Conservation (phyloP, 306 rosid genomes). For the Casuarina glauca region DNA sequence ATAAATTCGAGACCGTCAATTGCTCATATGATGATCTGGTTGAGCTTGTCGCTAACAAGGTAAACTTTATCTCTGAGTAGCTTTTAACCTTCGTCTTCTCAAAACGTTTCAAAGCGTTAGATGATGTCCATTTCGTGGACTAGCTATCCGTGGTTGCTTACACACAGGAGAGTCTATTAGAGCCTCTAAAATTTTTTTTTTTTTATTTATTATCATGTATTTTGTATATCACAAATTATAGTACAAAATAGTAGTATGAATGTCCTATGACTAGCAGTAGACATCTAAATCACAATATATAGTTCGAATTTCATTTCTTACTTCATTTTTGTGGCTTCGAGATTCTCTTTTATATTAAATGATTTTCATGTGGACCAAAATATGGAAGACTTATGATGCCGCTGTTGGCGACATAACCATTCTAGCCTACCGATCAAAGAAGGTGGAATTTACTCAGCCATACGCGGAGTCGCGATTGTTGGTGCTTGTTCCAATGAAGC, state of each 20-base stretch:
- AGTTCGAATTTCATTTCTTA: no score
- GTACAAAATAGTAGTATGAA: no score
- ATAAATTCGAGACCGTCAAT: not conserved
- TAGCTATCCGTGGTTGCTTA: no score
- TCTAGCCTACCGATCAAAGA: constrained; percentile 6
- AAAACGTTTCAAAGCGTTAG: not conserved
- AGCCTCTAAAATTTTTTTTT: no score
- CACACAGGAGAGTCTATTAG: no score
- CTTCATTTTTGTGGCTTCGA: not conserved
- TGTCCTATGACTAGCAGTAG: no score
- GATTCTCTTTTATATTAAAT: not conserved
- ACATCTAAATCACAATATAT: no score
- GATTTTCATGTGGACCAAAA: constrained; percentile 2
- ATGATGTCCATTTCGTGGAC: not conserved
- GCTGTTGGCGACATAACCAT: constrained; percentile 36
- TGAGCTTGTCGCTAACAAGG: constrained; percentile 25
- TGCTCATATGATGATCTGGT: constrained; percentile 18
- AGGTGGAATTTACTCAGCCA: constrained; percentile 39
- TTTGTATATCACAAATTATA: no score
- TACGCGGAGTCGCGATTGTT: constrained; percentile 15
- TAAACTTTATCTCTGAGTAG: not conserved
- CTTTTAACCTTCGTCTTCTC: not conserved
- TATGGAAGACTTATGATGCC: constrained; percentile 33
- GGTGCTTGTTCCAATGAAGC: constrained; percentile 20
- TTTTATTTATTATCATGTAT: no score